A percentile compares a stretch with the other conserved stretches of the same genome.
Conservation (phyloP, 2,329 filamentous ascomycete species). For the Thermothelomyces thermophilus region DNA sequence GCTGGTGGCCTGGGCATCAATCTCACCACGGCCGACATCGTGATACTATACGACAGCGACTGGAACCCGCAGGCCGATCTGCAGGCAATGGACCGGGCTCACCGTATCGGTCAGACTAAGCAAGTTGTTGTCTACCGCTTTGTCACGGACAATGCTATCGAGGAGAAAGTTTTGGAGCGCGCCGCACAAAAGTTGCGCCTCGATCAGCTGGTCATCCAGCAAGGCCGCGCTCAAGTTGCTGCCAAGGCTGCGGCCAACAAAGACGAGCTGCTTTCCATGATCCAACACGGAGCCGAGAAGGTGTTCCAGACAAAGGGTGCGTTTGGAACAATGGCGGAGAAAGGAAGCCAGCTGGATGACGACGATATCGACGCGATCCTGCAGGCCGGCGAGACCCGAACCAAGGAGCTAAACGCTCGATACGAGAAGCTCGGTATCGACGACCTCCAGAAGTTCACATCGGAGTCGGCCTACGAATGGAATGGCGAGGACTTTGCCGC, state of each 20-base stretch:
- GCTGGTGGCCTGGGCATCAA: slow-evolving; percentile 97
- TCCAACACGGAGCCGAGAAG: slow-evolving; percentile 95
- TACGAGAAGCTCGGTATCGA: slow-evolving; percentile 97
- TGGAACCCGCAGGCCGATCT: slow-evolving; percentile 99
- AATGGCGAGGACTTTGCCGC: slow-evolving; percentile 94
- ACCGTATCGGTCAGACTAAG: slow-evolving; percentile 97
- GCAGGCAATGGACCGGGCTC: slow-evolving; percentile 97
- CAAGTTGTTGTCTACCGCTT: slow-evolving; percentile 96
- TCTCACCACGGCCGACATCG: slow-evolving; percentile 88
- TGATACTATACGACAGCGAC: slow-evolving; percentile 93
- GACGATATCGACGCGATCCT: slow-evolving; percentile 89
- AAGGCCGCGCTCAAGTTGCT: slow-evolving; percentile 86
- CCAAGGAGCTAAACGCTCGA: slow-evolving; percentile 81
- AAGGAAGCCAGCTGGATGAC: slow-evolving; percentile 62
- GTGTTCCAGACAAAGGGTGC: slow-evolving; percentile 74
- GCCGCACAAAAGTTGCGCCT: slow-evolving; percentile 94
- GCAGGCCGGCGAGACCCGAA: slow-evolving; percentile 78
- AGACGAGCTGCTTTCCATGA: slow-evolving; percentile 94
- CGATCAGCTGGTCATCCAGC: slow-evolving; percentile 95
- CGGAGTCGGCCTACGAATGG: slow-evolving; percentile 97
- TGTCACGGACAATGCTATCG: slow-evolving; percentile 95
- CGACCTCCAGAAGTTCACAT: slow-evolving; percentile 94
- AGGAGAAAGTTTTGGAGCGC: slow-evolving; percentile 95
- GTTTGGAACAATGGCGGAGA: slow-evolving; percentile 52
- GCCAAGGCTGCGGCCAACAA: slow-evolving; percentile 90